phyloP scores from a whole-genome alignment of 2,329 filamentous ascomycete species.

The Zarea fungicola region DNA sequence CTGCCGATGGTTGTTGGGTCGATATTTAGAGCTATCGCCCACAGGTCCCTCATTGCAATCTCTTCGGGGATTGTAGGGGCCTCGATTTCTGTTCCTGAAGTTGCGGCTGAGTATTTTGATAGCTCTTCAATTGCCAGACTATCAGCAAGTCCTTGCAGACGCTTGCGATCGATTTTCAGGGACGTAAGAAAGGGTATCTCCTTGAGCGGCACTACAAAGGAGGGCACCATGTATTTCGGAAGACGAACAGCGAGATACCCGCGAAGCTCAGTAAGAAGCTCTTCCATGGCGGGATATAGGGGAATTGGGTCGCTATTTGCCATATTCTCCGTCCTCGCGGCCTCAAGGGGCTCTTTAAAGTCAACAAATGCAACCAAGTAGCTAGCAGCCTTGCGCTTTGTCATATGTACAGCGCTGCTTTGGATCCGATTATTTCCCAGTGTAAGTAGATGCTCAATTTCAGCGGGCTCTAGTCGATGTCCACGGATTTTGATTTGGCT shows the following conservation, averaged over 20 bases:
- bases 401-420: neutral
- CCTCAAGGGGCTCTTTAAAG: neutral
- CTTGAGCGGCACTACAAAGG: neutral
- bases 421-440: neutral
- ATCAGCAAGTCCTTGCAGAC: neutral
- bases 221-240: conserved; percentile 1
- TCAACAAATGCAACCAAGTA: neutral
- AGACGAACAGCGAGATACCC: neutral
- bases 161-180: conserved; percentile 1
- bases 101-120: neutral
- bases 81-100: neutral
- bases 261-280: neutral
- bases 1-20: conserved; percentile 8
- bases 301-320: neutral
- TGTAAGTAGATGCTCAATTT: neutral
- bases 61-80: conserved; percentile 6
- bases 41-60: conserved; percentile 13
- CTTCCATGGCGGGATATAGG: neutral
- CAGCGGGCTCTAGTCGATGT: neutral
- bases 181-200: conserved; percentile 1
- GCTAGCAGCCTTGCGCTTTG: neutral
- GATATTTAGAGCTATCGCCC: conserved; percentile 13
- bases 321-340: neutral
- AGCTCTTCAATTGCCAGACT: conserved; percentile 1
- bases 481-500: conserved; percentile 3